Base-by-base conservation (phyloP, 2,329 filamentous ascomycete species). In the Colletotrichum sansevieriae region DNA sequence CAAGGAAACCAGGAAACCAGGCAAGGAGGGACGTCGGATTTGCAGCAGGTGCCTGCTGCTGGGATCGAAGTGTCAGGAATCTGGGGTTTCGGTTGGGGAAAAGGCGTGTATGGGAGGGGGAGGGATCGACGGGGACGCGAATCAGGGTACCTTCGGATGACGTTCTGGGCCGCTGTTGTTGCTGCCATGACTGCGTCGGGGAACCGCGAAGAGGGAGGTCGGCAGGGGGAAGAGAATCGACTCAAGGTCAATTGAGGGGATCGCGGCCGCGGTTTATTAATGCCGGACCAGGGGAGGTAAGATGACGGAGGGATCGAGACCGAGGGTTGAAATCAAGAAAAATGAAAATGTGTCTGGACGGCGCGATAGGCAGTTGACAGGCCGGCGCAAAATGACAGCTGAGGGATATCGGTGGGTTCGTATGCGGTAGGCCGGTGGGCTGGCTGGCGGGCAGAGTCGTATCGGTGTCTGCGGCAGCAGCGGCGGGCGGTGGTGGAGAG, bases 141-240 rank as follows among this genome's bases (percentile, higher is more conserved):
- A 39, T 25, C 46, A 67, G 66, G 85, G 74, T 88, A 91, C 90
- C 90, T 90, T 83, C 88, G 85, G 82, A 90, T 90, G 70, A 89
- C 87, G 77, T 88, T 88, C 73, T 85, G 81, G 63, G 81, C 78
- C 75, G 78, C 84, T 74, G 78, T 84, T 74, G 78, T 75, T 73
- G 79, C 80, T 46, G 82, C 77, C 84, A 85, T 86, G 71, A 73
- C 46, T 54, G 54, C 20, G 59, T 44, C 37, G n/a, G 52, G 33
- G 47, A 18, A 47, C 41, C 47, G 46, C 54, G 9, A 18, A 54
- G 37, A 46, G 33, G 29, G n/a, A 39, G 15, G 25, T 44, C 13
- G 33, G 25, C 62, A 20, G 15, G 12, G 39, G 7, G 29, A 29
- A 9, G 25, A 49, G 56, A 15, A 7, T 62, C 35, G 49, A 63